Conservation (phyloP, 2,329 filamentous ascomycete genomes). For the Seiridium unicorne region DNA sequence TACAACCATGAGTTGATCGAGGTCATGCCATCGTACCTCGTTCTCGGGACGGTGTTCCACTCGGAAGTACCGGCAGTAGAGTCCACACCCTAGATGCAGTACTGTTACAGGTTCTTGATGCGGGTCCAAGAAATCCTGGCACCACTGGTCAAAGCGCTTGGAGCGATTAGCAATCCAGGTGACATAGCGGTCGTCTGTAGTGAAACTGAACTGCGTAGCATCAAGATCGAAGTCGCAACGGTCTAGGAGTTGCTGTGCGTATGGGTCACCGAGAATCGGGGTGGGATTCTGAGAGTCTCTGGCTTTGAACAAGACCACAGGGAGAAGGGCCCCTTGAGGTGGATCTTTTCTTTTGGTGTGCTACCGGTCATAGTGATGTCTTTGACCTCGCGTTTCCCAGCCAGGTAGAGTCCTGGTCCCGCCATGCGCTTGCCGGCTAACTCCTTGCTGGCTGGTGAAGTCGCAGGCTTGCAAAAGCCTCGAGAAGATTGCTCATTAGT, state of each 20-base stretch:
- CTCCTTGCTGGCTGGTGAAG: background rate
- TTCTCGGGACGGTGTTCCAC: constrained; percentile 6
- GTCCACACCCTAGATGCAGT: constrained; percentile 21
- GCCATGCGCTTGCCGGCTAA: background rate
- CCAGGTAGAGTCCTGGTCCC: background rate
- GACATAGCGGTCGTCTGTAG: constrained; percentile 15
- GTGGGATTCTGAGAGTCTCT: constrained; percentile 14
- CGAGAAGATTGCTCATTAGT: background rate
- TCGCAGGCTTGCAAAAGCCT: background rate
- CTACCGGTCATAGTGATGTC: background rate
- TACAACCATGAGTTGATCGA: constrained; percentile 19
- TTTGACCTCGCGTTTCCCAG: background rate
- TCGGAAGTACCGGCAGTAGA: constrained; percentile 18
- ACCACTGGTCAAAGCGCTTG: constrained; percentile 19
- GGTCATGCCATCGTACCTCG: constrained; percentile 20
- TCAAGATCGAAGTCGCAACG: constrained; percentile 15
- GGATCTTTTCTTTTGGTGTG: constrained; percentile 10
- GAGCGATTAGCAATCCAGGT: constrained; percentile 15
- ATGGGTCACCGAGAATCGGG: constrained; percentile 15
- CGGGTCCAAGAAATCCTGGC: constrained; percentile 16
- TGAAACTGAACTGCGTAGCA: constrained; percentile 13
- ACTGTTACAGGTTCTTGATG: constrained; percentile 19
- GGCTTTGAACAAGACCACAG: constrained; percentile 14
- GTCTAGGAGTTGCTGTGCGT: constrained; percentile 17
- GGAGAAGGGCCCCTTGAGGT: constrained; percentile 16